phyloP scores from a whole-genome alignment of 805 yeast species.

The Debaryomyces maramus region DNA sequence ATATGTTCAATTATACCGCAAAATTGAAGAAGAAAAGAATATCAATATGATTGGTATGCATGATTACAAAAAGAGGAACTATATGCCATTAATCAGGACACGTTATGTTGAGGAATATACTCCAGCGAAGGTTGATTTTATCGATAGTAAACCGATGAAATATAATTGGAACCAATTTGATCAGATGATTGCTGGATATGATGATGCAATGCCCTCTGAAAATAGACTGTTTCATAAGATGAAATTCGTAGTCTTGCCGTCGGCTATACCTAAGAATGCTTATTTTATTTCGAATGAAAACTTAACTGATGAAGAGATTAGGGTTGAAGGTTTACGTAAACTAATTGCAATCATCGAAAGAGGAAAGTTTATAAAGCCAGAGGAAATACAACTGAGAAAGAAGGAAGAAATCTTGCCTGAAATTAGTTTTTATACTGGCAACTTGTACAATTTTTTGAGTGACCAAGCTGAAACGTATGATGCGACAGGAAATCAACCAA shows the following conservation, averaged over 20 bases:
- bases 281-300: slow-evolving; percentile 55
- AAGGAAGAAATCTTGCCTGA: slow-evolving; percentile 64
- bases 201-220: slow-evolving; percentile 62
- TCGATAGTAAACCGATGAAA: slow-evolving; percentile 50
- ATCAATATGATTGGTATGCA: slow-evolving; percentile 8
- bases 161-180: slow-evolving; percentile 92
- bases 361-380: slow-evolving; percentile 41
- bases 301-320: slow-evolving; percentile 78
- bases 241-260: slow-evolving; percentile 82
- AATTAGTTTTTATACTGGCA: slow-evolving; percentile 84
- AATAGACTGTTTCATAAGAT: slow-evolving; percentile 60
- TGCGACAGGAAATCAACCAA: slow-evolving; percentile 34
- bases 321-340: slow-evolving; percentile 85
- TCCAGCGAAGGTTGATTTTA: slow-evolving; percentile 55
- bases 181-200: slow-evolving; percentile 88
- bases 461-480: slow-evolving; percentile 46
- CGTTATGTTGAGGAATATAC: slow-evolving; percentile 70
- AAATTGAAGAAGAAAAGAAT: slow-evolving; percentile 9
- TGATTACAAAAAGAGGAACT: slow-evolving; percentile 11
- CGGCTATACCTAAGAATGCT: slow-evolving; percentile 62
- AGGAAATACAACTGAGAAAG: slow-evolving; percentile 25
- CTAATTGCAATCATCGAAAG: slow-evolving; percentile 63
- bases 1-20: slow-evolving; percentile 71
- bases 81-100: slow-evolving; percentile 60
- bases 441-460: slow-evolving; percentile 62